Base-by-base conservation (phyloP, 2,329 filamentous ascomycete species). In the Cytospora schulzeri region DNA sequence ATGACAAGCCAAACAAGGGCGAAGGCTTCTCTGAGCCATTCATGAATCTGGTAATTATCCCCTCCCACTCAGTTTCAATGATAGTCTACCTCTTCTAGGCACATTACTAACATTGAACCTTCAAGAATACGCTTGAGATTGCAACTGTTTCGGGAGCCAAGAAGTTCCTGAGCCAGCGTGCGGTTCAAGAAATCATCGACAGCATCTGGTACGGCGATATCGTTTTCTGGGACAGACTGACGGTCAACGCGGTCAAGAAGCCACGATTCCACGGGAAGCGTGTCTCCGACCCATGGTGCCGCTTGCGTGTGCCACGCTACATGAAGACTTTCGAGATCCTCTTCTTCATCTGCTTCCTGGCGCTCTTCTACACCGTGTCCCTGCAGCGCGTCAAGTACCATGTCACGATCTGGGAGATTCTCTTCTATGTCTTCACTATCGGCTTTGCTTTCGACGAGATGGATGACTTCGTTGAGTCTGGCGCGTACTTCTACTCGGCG, bases 121-220 rank as follows among this genome's bases (percentile, higher is more conserved):
- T 48, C 2, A 48, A 48, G 41, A 64, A 64, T 28, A 64, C 62
- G 7, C 62, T 64, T 17, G 90, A 92, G 71, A 90, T 92, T 69
- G 90, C 89, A 29, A 85, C 86, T 19, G 86, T 92, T 17, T 85
- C 85, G 9, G 83, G 88, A 67, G 88, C 89, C 26, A 92, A 92
- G 75, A 88, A 87, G 55, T 92, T 92, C 68, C 80, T 92, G 11
- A 87, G 86, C 67, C 89, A 92, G 71, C 81, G 82, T 61, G 83
- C 88, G 1, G 85, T 91, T n/a, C 89, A 92, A 71, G 86, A 85
- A 64, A 86, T 92, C 65, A 85, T 92, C 58, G 85, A 88, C 65
- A 86, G 87, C 33, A 88, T 92, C 60, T 92, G 90, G 89, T 83
- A 84, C 66, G 90, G 90, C 29, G 85, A 91, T 60, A 91, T 92